These are phyloP conservation scores for Dichomitus squalens DNA, from an alignment of 1,284 basidiomycete species.

Conservation along the genomic window DNA sequence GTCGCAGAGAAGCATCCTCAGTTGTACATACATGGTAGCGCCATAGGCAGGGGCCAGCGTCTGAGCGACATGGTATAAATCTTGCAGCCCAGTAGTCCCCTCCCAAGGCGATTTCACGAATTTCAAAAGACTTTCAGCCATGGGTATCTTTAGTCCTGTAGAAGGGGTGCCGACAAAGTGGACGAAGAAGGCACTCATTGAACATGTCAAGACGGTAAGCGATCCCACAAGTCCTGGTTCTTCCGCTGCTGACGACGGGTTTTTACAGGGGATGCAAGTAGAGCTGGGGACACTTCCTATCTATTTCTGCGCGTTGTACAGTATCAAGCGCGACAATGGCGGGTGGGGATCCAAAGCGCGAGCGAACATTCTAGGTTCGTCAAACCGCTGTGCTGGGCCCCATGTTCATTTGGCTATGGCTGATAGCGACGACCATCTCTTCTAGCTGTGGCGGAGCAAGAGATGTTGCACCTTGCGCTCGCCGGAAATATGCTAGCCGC, in stretches of 20 bases:
- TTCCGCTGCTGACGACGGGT: neutral
- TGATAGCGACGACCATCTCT: neutral
- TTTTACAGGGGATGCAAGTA: constrained; percentile 6
- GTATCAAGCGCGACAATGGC: constrained; percentile 16
- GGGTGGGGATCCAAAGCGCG: constrained; percentile 9
- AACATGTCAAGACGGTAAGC: constrained; percentile 6
- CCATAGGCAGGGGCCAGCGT: neutral
- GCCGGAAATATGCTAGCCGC: constrained; percentile 17
- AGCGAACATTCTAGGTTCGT: constrained; percentile 11
- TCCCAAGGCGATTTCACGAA: too few species aligned
- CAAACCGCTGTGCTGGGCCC: too few species aligned
- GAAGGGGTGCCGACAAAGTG: neutral
- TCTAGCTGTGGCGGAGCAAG: constrained; percentile 18
- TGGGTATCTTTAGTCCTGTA: neutral
- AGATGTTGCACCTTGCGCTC: constrained; percentile 23
- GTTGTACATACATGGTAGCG: too few species aligned
- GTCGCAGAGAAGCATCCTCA: too few species aligned
- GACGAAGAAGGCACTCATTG: constrained; percentile 3
- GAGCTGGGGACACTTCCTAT: constrained; percentile 17
- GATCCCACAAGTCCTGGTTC: neutral
- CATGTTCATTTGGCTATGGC: too few species aligned
- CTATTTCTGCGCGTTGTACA: constrained; percentile 19
- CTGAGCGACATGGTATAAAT: neutral
- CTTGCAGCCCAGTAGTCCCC: neutral
- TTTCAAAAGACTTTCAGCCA: neutral